Evolutionary conservation across 1,139 yeast species (phyloP).

Genomic region (Debaryomyces robertsiae): DNA sequence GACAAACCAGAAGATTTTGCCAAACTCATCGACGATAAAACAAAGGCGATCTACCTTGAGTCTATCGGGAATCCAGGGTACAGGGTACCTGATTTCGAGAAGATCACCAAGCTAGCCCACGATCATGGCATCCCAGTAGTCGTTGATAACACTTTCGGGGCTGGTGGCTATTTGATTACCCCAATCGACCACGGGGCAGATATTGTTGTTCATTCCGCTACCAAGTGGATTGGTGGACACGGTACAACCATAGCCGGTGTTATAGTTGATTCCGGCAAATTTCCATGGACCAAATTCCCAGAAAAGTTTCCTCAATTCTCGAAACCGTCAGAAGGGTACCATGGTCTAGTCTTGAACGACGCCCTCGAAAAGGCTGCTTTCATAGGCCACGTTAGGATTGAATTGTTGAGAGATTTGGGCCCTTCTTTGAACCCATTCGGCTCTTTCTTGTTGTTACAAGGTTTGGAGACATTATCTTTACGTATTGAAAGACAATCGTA

Average conservation of each 20-base stretch:
- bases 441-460: conserved; percentile 82
- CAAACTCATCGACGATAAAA: conserved; percentile 72
- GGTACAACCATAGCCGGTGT: conserved; percentile 96
- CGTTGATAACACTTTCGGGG: conserved; percentile 97
- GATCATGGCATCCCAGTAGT: conserved; percentile 88
- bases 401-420: conserved; percentile 89
- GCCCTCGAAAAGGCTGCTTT: conserved; percentile 80
- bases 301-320: conserved; percentile 89
- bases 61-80: conserved; percentile 93
- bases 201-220: conserved; percentile 84
- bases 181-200: conserved; percentile 93
- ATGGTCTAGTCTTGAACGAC: conserved; percentile 80
- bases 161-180: conserved; percentile 85
- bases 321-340: conserved; percentile 90
- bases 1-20: conserved; percentile 72
- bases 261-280: conserved; percentile 84
- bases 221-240: conserved; percentile 98
- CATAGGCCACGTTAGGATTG: conserved; percentile 80
- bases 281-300: conserved; percentile 87
- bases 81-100: conserved; percentile 89
- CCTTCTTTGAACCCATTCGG: conserved; percentile 88
- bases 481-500: conserved; percentile 90
- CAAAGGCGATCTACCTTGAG: conserved; percentile 89
- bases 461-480: conserved; percentile 89
- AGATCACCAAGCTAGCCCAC: conserved; percentile 75